Base-by-base conservation (phyloP, 2,329 filamentous ascomycete genomes). In the Fusarium circinatum region DNA sequence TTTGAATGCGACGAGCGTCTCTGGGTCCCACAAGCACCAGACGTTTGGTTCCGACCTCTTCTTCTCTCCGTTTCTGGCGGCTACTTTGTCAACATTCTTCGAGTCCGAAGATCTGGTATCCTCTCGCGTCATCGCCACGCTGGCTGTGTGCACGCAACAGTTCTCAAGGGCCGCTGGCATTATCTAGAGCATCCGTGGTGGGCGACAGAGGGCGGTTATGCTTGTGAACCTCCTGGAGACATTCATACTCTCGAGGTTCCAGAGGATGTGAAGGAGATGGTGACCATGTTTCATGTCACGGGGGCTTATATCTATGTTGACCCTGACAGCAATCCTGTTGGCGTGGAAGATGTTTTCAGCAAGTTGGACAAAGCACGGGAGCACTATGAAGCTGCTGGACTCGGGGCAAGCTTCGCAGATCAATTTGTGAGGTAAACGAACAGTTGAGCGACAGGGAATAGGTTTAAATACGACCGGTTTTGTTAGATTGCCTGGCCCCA, bases 41-140 rank as follows among this genome's bases (percentile, higher is more conserved):
- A 30, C 6, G 22, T 60, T 39, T 24, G 34, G 28, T 58, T 47
- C 15, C 32, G 17, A 20, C 24, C n/a, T 24, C 47, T 32, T 22
- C 38, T 55, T 13, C 38, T 32, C 12, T 52, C 34, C 5, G 57
- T 51, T 36, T 52, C 34, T 10, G 17, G 34, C 13, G 17, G 57
- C 26, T 41, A 24, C 47, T 41, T 38, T 39, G 17, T 26, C 24
- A 32, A 24, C 22, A 41, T 39, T n/a, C 26, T 39, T 15, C 26
- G 36, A 60, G 36, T 39, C 32, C 32, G 34, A 22, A 26, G 51
- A 54, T 54, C 49, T 18, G 79, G 78, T 15, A 81, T 82, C 26
- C 76, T 81, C 42, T 81, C 80, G 1, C 76, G 80, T 6, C 80
- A 82, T 42, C 76, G 79, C 4, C 80, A 82, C 48, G 76, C 80